These are phyloP conservation scores for Schoenoplectus triqueter DNA, from an alignment of 202 grass and related monocot species.

Conservation along the genomic window DNA sequence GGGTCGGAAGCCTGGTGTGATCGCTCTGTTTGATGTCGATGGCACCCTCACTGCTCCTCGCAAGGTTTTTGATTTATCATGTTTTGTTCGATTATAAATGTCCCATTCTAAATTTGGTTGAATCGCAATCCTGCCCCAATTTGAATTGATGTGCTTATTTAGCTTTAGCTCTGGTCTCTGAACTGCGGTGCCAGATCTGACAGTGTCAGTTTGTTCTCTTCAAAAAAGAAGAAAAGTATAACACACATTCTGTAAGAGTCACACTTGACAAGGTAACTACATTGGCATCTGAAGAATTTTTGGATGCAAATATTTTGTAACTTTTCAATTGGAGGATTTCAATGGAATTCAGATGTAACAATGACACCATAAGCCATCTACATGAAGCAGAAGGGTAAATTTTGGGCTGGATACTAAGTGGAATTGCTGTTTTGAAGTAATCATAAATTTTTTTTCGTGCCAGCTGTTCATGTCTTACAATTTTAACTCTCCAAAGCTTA, in stretches of 20 bases:
- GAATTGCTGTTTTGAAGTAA: neutral
- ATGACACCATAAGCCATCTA: too few species aligned
- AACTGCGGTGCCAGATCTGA: neutral
- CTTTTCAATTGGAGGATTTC: too few species aligned
- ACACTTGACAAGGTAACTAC: neutral
- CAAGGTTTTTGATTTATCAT: constrained; percentile 41
- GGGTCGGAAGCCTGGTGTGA: constrained; percentile 49
- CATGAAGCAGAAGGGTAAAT: too few species aligned
- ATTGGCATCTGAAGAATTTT: neutral
- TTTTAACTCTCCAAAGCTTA: neutral
- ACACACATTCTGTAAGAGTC: neutral
- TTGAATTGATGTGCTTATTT: neutral
- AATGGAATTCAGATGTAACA: too few species aligned
- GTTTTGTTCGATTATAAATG: constrained; percentile 7
- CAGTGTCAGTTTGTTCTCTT: constrained; percentile 5
- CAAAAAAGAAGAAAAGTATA: neutral
- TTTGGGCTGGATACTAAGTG: neutral
- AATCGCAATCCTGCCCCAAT: neutral
- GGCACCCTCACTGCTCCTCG: constrained; percentile 87
- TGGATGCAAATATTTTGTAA: too few species aligned
- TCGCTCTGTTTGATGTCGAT: constrained; percentile 95
- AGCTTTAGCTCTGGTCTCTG: neutral
- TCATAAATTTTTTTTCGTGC: neutral
- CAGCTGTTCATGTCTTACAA: neutral
- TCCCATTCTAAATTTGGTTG: neutral